Conservation (phyloP, 176 grass and related monocot genomes). For the Saccharum spontaneum region DNA sequence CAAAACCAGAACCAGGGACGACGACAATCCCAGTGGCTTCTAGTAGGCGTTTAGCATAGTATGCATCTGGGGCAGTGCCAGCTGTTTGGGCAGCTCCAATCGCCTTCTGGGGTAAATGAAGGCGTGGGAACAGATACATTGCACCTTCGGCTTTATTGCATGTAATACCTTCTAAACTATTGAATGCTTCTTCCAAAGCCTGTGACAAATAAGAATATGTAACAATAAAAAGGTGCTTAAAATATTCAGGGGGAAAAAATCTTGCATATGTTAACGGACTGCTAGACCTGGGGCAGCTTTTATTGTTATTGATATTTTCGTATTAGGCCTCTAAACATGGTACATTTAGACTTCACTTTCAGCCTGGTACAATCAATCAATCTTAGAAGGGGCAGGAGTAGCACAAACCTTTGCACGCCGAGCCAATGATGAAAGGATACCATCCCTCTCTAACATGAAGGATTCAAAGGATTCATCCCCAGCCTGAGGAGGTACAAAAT, state of each 20-base stretch:
- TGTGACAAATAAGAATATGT: conserved; percentile 35
- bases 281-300: neutral
- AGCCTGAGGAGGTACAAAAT: conserved; percentile 51
- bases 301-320: neutral
- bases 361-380: neutral
- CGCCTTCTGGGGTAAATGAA: conserved; percentile 75
- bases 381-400: conserved; percentile 1
- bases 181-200: conserved; percentile 98
- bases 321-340: neutral
- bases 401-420: conserved; percentile 74
- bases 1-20: conserved; percentile 86
- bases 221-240: neutral
- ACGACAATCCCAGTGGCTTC: conserved; percentile 88
- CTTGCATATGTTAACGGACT: neutral
- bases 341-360: neutral
- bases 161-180: conserved; percentile 82
- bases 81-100: conserved; percentile 74
- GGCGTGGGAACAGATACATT: conserved; percentile 93
- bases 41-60: conserved; percentile 74
- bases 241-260: conserved; percentile 8
- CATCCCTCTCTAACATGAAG: conserved; percentile 74
- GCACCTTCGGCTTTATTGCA: conserved; percentile 98
- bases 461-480: conserved; percentile 95
- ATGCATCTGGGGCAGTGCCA: conserved; percentile 72
- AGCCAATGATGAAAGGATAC: conserved; percentile 86